These are phyloP conservation scores for Hypoxylon sp. DNA, from an alignment of 2,329 filamentous ascomycete species.

Conservation along the genomic window DNA sequence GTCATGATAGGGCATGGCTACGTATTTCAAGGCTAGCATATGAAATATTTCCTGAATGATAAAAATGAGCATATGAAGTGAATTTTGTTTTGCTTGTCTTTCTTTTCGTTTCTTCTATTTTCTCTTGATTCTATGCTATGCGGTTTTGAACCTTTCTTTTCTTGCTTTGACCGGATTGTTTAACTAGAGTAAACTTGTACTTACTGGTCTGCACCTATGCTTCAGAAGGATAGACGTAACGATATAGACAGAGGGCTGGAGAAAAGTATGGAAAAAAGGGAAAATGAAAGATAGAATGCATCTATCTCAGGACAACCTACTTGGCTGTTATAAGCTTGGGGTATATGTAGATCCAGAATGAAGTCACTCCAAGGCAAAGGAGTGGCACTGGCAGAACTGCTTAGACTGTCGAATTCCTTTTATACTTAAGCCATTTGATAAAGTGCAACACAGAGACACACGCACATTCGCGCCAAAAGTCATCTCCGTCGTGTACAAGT, in stretches of 20 bases:
- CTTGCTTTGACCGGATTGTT: background rate
- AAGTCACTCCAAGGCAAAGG: conserved; percentile 13
- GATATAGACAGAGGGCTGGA: background rate
- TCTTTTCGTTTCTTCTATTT: background rate
- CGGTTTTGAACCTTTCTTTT: background rate
- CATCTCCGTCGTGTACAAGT: background rate
- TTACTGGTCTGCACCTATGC: background rate
- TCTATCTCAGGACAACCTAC: background rate
- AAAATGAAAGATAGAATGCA: background rate
- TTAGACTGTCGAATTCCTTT: conserved; percentile 11
- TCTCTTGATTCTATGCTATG: background rate
- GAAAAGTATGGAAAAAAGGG: background rate
- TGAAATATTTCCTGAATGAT: background rate
- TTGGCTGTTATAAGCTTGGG: background rate
- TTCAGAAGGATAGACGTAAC: background rate
- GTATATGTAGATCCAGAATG: conserved; percentile 5
- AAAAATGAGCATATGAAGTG: background rate
- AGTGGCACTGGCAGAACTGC: conserved; percentile 13
- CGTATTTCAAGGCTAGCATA: background rate
- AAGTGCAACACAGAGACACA: conserved; percentile 1
- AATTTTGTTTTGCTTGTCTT: background rate
- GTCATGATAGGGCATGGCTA: background rate
- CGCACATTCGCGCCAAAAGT: background rate
- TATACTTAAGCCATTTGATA: conserved; percentile 19
- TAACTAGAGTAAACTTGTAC: background rate